These are phyloP conservation scores for Nematocida minor DNA, from an alignment of 371 early-diverging fungal genomes.

Conservation along the genomic window DNA sequence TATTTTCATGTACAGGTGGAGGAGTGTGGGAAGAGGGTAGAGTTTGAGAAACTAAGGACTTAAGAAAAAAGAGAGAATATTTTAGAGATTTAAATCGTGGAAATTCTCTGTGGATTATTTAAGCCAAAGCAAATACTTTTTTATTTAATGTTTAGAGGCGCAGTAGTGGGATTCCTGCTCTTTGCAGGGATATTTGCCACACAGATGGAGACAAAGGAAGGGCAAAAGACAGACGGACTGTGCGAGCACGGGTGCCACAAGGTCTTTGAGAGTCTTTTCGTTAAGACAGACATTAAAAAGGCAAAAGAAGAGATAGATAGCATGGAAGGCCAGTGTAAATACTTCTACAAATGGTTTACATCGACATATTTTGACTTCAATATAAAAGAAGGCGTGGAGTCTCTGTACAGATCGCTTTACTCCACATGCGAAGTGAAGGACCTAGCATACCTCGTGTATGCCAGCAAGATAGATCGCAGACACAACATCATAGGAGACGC, in stretches of 20 bases:
- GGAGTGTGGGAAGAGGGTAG: too few relatives aligned
- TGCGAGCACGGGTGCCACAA: neutral
- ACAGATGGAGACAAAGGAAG: neutral
- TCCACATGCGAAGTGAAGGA: constrained; percentile 14
- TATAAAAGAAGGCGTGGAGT: constrained; percentile 5
- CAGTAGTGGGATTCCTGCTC: neutral
- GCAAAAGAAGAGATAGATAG: neutral
- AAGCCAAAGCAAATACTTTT: constrained; percentile 8
- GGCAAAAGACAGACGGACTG: neutral
- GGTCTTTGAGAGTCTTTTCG: constrained; percentile 16
- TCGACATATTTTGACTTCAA: constrained; percentile 9
- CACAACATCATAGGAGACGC: constrained; percentile 4
- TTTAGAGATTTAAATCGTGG: too few relatives aligned
- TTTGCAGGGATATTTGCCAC: neutral
- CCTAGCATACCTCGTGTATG: constrained; percentile 26
- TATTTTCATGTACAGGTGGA: too few relatives aligned
- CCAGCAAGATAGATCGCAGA: constrained; percentile 13
- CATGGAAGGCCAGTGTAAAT: neutral
- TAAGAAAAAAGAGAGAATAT: too few relatives aligned
- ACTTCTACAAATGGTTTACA: constrained; percentile 44
- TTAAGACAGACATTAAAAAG: neutral
- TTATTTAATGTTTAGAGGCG: neutral
- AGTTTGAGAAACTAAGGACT: too few relatives aligned
- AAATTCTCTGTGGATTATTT: too few relatives aligned
- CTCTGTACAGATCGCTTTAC: neutral